Base-by-base conservation (phyloP, 768 basidiomycete species). In the Lactifluus volemus region DNA sequence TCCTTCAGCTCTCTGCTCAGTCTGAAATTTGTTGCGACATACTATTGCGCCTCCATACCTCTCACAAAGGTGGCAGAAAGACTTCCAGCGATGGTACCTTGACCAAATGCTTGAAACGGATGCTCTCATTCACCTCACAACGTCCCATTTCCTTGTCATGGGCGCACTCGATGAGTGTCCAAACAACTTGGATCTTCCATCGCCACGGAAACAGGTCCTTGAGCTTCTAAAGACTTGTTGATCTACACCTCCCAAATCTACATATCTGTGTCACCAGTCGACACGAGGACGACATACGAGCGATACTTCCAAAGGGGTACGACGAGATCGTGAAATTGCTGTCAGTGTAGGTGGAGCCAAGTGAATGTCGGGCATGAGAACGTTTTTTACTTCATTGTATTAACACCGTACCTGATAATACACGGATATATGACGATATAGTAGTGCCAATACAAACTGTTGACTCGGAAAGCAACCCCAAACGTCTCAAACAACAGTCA, bases 151-250 rank as follows among this genome's bases (percentile, higher is more conserved):
- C 25, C 7, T 59, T 15, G 42, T 54, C 2, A 11, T 49, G 11
- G 59, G 55, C 11, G 59, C 53, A 2, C 47, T 60, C 29, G 59
- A 60, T 21, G 53, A 60, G 38, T 60, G 53, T 41, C 53, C 59
- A 5, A 50, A 32, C 5, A 42, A 45, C 1, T 32, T 36, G 9
- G 51, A 36, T 2, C 15, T 48, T 45, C 45, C 45, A 2, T 29
- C 38, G 15, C 4, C 36, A 5, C 48, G 45, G 2, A 44, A 45
- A 25, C 15, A 19, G 17, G 45, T 48, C 2, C 42, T 60, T 29
- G 3, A 25, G 2, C 15, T 53, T 12, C 5, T 59, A 5, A 53
- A 21, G n/a, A 30, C 58, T 59, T 3, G 32, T 53, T 53, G 29
- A 34, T 14, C 9, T 36, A 10, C 17, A 10, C 14, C 3, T 14